Conservation (phyloP, 768 basidiomycete genomes). For the Termitomyces sp. region DNA sequence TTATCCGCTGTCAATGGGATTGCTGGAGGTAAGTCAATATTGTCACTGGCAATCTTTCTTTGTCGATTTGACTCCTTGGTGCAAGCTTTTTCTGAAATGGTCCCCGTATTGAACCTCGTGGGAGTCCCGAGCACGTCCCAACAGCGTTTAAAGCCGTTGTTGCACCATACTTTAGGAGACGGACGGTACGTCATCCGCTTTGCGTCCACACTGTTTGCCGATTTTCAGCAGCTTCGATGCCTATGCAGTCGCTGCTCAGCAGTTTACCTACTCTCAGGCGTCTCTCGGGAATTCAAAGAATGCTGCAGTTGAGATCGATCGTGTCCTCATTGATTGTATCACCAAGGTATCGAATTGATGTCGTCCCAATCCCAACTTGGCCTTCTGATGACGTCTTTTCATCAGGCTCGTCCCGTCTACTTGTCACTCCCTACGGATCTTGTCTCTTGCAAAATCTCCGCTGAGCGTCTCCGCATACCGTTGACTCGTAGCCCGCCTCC, state of each 20-base stretch:
- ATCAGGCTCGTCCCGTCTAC: too few relatives aligned
- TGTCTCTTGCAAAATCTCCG: too few relatives aligned
- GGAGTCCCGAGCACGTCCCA: slow-evolving; percentile 31
- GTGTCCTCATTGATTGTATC: too few relatives aligned
- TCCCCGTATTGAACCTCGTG: slow-evolving; percentile 86
- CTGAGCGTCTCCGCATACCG: too few relatives aligned
- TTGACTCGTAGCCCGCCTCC: too few relatives aligned
- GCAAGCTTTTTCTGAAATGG: slow-evolving; percentile 77
- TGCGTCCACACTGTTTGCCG: too few relatives aligned
- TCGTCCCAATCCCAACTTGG: too few relatives aligned
- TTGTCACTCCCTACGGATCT: too few relatives aligned
- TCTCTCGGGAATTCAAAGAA: slow-evolving; percentile 42
- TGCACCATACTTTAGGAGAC: slow-evolving; percentile 11
- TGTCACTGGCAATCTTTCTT: not conserved
- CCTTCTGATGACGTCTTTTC: too few relatives aligned
- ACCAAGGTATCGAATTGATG: slow-evolving; percentile 52
- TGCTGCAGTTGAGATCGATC: slow-evolving; percentile 72
- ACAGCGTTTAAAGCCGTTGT: slow-evolving; percentile 6
- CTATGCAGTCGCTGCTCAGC: slow-evolving; percentile 68
- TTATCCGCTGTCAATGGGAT: slow-evolving; percentile 82
- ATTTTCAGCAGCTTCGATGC: slow-evolving; percentile 56
- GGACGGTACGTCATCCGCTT: slow-evolving; percentile 9
- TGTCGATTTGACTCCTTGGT: too few relatives aligned
- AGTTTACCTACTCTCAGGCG: slow-evolving; percentile 69
- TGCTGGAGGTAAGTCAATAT: slow-evolving; percentile 49